A percentile compares a stretch with the other conserved stretches of the same genome.
Evolutionary conservation across 768 basidiomycete species (phyloP).

Genomic region (Termitomyces sp.): DNA sequence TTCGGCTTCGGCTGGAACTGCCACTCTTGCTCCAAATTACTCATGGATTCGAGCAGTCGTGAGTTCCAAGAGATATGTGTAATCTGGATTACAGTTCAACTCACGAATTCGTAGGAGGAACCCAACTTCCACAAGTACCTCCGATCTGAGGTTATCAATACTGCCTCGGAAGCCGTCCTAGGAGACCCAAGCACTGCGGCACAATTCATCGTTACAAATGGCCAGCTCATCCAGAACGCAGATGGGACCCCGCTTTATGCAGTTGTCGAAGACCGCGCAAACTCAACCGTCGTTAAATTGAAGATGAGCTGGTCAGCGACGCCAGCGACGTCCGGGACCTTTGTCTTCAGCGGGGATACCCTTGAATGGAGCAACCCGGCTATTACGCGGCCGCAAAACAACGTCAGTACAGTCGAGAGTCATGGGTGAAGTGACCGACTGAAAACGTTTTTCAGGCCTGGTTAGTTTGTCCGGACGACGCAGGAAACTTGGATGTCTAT

Average conservation of each 20-base stretch:
- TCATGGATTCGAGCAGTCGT: slow-evolving; percentile 57
- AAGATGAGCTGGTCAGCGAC: slow-evolving; percentile 42
- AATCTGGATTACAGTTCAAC: neutral
- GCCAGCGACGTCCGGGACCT: slow-evolving; percentile 42
- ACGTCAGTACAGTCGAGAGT: slow-evolving; percentile 27
- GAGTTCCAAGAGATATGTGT: slow-evolving; percentile 12
- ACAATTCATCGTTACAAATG: slow-evolving; percentile 50
- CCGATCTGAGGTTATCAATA: slow-evolving; percentile 39
- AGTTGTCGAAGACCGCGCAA: slow-evolving; percentile 38
- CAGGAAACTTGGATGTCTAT: slow-evolving; percentile 37
- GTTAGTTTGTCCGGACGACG: slow-evolving; percentile 49
- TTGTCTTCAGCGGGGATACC: slow-evolving; percentile 53
- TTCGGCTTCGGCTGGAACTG: slow-evolving; percentile 25
- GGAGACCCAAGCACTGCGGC: slow-evolving; percentile 45
- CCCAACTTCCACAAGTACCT: slow-evolving; percentile 63
- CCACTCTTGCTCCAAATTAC: slow-evolving; percentile 43
- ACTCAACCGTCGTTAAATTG: slow-evolving; percentile 43
- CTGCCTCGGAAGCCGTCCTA: slow-evolving; percentile 43
- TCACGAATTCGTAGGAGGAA: slow-evolving; percentile 29
- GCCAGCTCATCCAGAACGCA: slow-evolving; percentile 51
- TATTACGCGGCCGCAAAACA: slow-evolving; percentile 45
- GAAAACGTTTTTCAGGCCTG: slow-evolving; percentile 32
- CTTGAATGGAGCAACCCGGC: slow-evolving; percentile 50
- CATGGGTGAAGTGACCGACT: neutral
- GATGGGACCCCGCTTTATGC: slow-evolving; percentile 42